Evolutionary conservation across 208 protist species (phyloP).

Genomic region (Trypanosomatidae sp.): DNA sequence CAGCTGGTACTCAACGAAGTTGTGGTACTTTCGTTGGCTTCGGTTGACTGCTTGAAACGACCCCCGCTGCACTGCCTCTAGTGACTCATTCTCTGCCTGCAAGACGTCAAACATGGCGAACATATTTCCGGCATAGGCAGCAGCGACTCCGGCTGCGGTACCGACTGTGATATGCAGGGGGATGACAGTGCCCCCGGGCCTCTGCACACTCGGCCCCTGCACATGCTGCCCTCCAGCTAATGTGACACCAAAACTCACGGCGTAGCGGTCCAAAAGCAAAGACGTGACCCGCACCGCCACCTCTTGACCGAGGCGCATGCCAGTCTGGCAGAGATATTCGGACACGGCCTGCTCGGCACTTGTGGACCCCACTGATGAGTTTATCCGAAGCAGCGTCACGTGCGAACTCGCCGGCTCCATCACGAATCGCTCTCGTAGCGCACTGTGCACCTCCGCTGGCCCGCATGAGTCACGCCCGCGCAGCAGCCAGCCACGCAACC

Average conservation of each 20-base stretch:
- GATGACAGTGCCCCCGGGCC: background rate
- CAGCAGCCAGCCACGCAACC: slow-evolving; percentile 78
- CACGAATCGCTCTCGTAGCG: slow-evolving; percentile 62
- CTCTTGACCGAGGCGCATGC: slow-evolving; percentile 27
- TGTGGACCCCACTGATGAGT: background rate
- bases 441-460: slow-evolving; percentile 9
- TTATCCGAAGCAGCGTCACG: slow-evolving; percentile 61
- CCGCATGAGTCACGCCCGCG: slow-evolving; percentile 13
- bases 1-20: slow-evolving; percentile 58
- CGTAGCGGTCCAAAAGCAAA: slow-evolving; percentile 73
- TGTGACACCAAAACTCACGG: slow-evolving; percentile 47
- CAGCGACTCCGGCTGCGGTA: slow-evolving; percentile 22
- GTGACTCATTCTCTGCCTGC: slow-evolving; percentile 51
- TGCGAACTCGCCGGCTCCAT: slow-evolving; percentile 32
- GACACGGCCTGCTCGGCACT: background rate
- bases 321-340: slow-evolving; percentile 17
- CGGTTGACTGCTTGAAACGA: slow-evolving; percentile 32
- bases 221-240: slow-evolving; percentile 3
- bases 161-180: slow-evolving; percentile 76
- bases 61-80: slow-evolving; percentile 23
- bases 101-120: slow-evolving; percentile 47
- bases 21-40: slow-evolving; percentile 86
- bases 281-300: slow-evolving; percentile 40
- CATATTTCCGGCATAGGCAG: slow-evolving; percentile 62
- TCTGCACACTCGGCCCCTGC: slow-evolving; percentile 12